phyloP scores from a whole-genome alignment of 2,329 filamentous ascomycete species.

The Tolypocladium cylindrosporum region DNA sequence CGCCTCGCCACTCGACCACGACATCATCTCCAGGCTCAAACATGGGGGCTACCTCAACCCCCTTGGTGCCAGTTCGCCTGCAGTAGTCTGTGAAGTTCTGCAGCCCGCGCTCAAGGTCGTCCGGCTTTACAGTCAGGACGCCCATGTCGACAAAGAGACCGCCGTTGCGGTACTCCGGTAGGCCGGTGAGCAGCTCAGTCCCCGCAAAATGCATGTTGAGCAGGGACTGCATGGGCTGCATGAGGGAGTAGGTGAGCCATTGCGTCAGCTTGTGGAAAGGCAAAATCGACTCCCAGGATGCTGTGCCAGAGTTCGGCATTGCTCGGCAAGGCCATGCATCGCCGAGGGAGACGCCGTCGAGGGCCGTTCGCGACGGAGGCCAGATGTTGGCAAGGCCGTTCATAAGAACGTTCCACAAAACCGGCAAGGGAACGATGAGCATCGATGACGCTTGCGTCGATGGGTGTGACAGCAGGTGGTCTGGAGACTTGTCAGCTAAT shows the following conservation, averaged over 20 bases:
- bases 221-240: conserved; percentile 79
- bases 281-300: conserved; percentile 66
- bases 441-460: conserved; percentile 82
- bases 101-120: conserved; percentile 61
- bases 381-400: conserved; percentile 79
- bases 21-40: conserved; percentile 51
- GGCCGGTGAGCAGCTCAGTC: conserved; percentile 70
- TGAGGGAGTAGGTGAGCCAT: conserved; percentile 89
- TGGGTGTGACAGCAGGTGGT: conserved; percentile 87
- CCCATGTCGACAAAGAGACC: conserved; percentile 81
- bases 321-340: conserved; percentile 88
- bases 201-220: conserved; percentile 75
- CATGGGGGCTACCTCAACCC: conserved; percentile 43
- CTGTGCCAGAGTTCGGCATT: conserved; percentile 53
- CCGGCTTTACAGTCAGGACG: conserved; percentile 63
- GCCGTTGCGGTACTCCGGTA: conserved; percentile 89
- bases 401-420: conserved; percentile 86
- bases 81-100: conserved; percentile 55
- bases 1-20: conserved; percentile 56
- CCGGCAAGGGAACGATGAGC: conserved; percentile 76
- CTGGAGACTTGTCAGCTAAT: conserved; percentile 33
- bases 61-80: conserved; percentile 57
- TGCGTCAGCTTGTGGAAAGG: conserved; percentile 93
- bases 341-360: conserved; percentile 79
- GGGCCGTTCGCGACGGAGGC: conserved; percentile 75